Conservation (phyloP, 306 rosid genomes). For the Lithocarpus polystachyus region DNA sequence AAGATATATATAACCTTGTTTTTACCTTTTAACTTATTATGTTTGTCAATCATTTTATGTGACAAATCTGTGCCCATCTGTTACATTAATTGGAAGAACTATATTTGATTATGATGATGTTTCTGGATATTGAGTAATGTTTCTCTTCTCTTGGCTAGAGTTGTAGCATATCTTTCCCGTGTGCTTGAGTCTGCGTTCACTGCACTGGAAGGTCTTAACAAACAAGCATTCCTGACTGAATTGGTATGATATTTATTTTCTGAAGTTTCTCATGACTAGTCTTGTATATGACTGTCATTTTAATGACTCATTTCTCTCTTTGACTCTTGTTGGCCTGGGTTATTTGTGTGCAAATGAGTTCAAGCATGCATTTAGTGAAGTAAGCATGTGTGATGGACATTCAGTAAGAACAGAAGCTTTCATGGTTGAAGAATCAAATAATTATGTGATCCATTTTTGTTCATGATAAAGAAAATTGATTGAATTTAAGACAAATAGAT, state of each 20-base stretch:
- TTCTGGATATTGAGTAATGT: conserved; percentile 22
- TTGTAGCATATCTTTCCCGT: conserved; percentile 97
- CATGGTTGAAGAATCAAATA: not conserved
- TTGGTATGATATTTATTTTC: conserved; percentile 50
- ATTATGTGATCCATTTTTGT: not conserved
- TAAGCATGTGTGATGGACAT: not conserved
- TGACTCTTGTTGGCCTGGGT: not conserved
- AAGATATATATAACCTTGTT: conserved; percentile 6
- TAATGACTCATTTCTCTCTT: not conserved
- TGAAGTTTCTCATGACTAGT: not conserved
- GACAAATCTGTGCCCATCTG: not conserved
- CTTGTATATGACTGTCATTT: conserved; percentile 9
- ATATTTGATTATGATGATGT: conserved; percentile 20
- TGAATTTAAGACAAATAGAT: not conserved
- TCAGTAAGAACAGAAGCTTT: not conserved
- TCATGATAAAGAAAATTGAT: not conserved
- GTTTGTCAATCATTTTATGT: conserved; percentile 8
- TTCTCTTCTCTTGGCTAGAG: conserved; percentile 51
- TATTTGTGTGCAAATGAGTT: conserved; percentile 1
- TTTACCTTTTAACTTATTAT: not conserved
- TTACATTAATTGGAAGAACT: not conserved
- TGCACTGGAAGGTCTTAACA: conserved; percentile 94
- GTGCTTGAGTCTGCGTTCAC: conserved; percentile 95
- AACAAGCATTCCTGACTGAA: conserved; percentile 94
- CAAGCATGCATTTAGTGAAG: not conserved